Base-by-base conservation (phyloP, 345 rosid species). In the Combretum micranthum region DNA sequence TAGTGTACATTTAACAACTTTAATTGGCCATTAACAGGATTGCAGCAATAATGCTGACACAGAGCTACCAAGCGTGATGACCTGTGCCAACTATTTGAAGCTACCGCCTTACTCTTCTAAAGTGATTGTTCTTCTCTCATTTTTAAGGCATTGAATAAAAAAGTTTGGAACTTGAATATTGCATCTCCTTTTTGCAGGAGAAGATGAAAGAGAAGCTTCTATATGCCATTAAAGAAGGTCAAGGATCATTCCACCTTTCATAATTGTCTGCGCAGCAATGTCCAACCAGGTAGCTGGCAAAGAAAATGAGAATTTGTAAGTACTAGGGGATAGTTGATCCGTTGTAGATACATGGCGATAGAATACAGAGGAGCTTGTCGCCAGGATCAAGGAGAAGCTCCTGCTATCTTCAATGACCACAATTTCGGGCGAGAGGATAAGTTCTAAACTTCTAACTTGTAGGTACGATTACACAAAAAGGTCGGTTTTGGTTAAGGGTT, bases 41-140 rank as follows among this genome's bases (percentile, higher is more conserved):
- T 81, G 84, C 52, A 75, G 86, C 77, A 79, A 74, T 57, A 71
- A 70, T 47, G 84, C 77, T 1, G 93, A 92, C 67, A 71, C 72
- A 2, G 98, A 88, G 76, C 72, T 92, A 52, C 98, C 96, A 39
- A 88, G 98, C 44, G 98, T 92, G 74, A 92, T 88, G 98, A 92
- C 98, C 45, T 88, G 96, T 61, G 98, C 96, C 61, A 92, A 92
- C 76, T 92, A 92, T 65, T 81, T 92, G 66, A 92, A 92, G 81
- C 76, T 92, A 60, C 98, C 98, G 2, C 87, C 96, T 53, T 92
- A 88, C 68, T 78, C 96, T 59, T 80, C 96, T 44, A 92, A 92
- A 67, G 98, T 88, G 74, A 77, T 42, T 20, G 48, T 51, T 44
- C 74, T 67, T 51, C 7, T 47, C 59, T 21, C 20, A 16, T 3